Evolutionary conservation across 2,329 filamentous ascomycete species (phyloP).

Genomic region (Hortaea werneckii): DNA sequence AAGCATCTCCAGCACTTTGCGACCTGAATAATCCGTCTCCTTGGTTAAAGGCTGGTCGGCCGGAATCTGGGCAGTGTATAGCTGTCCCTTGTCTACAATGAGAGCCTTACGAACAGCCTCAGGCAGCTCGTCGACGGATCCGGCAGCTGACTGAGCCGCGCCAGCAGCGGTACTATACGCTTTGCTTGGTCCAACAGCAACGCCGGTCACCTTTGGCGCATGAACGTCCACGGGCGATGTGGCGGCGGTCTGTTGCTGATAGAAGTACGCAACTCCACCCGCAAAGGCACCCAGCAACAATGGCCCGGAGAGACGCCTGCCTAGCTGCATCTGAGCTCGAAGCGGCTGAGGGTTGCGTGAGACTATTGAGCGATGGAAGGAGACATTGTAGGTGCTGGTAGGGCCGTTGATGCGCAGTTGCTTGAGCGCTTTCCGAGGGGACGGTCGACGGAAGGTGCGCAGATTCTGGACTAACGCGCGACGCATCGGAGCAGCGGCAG

Average conservation of each 20-base stretch:
- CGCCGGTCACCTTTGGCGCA: conserved; percentile 1
- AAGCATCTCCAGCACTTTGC: conserved; percentile 89
- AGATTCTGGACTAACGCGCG: conserved; percentile 58
- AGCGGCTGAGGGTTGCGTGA: conserved; percentile 37
- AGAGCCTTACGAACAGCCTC: conserved; percentile 57
- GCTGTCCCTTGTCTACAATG: conserved; percentile 79
- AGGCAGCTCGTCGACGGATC: conserved; percentile 28
- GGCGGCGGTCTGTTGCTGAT: conserved; percentile 30
- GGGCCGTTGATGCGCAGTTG: conserved; percentile 27
- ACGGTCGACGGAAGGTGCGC: conserved; percentile 57
- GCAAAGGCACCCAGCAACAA: conserved; percentile 59
- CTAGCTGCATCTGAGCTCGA: conserved; percentile 62
- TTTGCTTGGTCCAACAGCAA: conserved; percentile 20
- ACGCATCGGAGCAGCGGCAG: conserved; percentile 50
- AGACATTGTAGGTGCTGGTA: conserved; percentile 30
- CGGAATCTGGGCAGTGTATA: conserved; percentile 78
- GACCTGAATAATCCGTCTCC: conserved; percentile 71
- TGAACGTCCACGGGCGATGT: background rate
- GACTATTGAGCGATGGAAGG: conserved; percentile 34
- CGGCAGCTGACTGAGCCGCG: conserved; percentile 5
- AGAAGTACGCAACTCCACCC: conserved; percentile 65
- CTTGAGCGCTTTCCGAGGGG: conserved; percentile 50
- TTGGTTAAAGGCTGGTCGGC: conserved; percentile 83
- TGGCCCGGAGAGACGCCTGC: conserved; percentile 54
- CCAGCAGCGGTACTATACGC: conserved; percentile 22